Percentiles rank a stretch among this genome's conserved stretches.
Evolutionary conservation across 2,329 filamentous ascomycete genomes (phyloP).

Genomic region (Paracoccidioides brasiliensis): DNA sequence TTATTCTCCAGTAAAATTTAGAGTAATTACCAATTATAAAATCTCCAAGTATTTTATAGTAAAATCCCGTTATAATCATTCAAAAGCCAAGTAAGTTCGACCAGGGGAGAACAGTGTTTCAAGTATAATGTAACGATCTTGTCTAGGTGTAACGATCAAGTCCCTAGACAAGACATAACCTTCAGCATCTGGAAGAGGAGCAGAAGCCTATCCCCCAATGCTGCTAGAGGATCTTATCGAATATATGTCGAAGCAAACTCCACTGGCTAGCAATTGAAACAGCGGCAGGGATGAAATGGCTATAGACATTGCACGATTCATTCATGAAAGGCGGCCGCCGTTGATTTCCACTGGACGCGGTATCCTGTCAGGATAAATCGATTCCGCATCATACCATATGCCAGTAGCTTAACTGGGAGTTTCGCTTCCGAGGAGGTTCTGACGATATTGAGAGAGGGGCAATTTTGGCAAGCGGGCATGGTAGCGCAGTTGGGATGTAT

Average conservation of each 20-base stretch:
- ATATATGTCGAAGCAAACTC: neutral
- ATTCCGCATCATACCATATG: conserved; percentile 32
- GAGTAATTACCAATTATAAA: conserved; percentile 26
- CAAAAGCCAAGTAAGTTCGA: conserved; percentile 16
- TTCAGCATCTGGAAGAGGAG: conserved; percentile 14
- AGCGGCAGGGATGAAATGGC: conserved; percentile 35
- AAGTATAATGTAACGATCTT: conserved; percentile 22
- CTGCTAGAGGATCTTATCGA: neutral
- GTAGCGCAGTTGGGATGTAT: neutral
- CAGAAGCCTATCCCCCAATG: conserved; percentile 9
- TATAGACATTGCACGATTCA: conserved; percentile 34
- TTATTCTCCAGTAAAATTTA: conserved; percentile 23
- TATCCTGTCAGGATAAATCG: conserved; percentile 32
- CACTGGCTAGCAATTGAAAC: conserved; percentile 13
- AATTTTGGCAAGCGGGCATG: neutral
- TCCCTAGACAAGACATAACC: conserved; percentile 23
- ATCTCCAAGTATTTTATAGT: conserved; percentile 20
- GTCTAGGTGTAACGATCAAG: conserved; percentile 20
- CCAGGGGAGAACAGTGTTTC: conserved; percentile 20
- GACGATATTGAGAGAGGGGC: neutral
- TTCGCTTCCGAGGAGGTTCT: neutral
- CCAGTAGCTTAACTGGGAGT: conserved; percentile 14
- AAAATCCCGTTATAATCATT: conserved; percentile 25
- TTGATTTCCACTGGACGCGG: conserved; percentile 30
- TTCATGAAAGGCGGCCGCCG: conserved; percentile 29